phyloP scores from a whole-genome alignment of 257 asterid species.

The Agastache rugosa region DNA sequence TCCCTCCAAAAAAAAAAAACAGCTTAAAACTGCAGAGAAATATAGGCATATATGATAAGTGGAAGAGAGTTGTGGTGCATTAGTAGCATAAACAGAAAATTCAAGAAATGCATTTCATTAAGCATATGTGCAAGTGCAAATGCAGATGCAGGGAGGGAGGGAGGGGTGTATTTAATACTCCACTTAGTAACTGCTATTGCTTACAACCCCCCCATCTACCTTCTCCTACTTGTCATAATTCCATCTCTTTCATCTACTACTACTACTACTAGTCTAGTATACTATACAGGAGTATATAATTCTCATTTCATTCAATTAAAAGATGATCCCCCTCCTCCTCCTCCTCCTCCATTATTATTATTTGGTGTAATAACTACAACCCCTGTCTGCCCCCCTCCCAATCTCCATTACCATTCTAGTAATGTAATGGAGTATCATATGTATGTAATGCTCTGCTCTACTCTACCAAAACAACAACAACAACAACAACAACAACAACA shows the following conservation, averaged over 20 bases:
- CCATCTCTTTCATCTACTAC: constrained; percentile 26
- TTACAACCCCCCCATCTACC: constrained; percentile 25
- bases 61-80: too few relatives aligned
- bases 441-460: background rate
- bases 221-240: constrained; percentile 21
- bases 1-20: too few relatives aligned
- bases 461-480: background rate
- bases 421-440: background rate
- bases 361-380: constrained; percentile 23
- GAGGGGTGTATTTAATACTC: constrained; percentile 16
- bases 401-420: background rate
- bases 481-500: too few relatives aligned
- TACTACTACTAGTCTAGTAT: background rate
- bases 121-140: background rate
- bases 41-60: too few relatives aligned
- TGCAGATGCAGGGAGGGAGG: constrained; percentile 20
- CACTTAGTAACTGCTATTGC: constrained; percentile 35
- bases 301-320: too few relatives aligned
- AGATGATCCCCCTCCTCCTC: constrained; percentile 13
- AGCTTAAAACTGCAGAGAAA: too few relatives aligned
- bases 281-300: too few relatives aligned
- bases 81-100: background rate
- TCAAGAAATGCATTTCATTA: constrained; percentile 17
- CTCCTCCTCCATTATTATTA: constrained; percentile 21
- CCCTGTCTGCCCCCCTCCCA: background rate